Evolutionary conservation across 2,329 filamentous ascomycete species (phyloP), one percentile per base, ranked within the genome.

Genomic region (Colletotrichum cereale): DNA sequence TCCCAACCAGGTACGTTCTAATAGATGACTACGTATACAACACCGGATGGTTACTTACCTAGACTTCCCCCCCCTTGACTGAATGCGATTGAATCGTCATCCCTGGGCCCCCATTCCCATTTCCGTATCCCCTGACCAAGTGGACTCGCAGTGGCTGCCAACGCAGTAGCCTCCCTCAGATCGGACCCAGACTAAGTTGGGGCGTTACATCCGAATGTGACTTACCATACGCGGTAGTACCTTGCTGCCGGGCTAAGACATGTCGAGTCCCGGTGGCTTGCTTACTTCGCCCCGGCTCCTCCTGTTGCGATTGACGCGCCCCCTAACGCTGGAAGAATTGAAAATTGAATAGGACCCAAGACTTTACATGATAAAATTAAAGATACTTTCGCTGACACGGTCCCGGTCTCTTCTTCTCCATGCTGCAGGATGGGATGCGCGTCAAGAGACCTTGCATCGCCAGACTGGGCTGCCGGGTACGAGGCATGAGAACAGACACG

Each of bases 151-250:
- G 42, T 52, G 31, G 53, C 24, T 61, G 16, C 21, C 64, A 60
- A 29, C 64, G 36, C 44, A 21, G 57, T 48, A 62, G 58, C n/a
- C 66, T 64, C 60, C 60, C 42, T 66, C 47, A 60, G 53, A 70
- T 70, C 62, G 44, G 62, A 42, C 24, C 53, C 31, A 66, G 62
- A 44, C 62, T 24, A 47, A 36, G 44, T 60, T 50, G 12, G 66
- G 58, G 42, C 14, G 53, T 38, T 66, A 42, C 55, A 58, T 66
- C 66, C 66, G 60, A 68, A 66, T 60, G 44, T 66, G 62, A 70
- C 62, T 56, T 65, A 38, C 34, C 61, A 40, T 47, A 29, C 12
- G 47, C 14, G 11, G n/a, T 48, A 26, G 10, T 48, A 48, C 12
- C 3, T 38, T 10, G 44, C 40, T 47, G 42, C 29, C 26, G 29